phyloP scores from a whole-genome alignment of 345 rosid genomes.

The Nephelium lappaceum region DNA sequence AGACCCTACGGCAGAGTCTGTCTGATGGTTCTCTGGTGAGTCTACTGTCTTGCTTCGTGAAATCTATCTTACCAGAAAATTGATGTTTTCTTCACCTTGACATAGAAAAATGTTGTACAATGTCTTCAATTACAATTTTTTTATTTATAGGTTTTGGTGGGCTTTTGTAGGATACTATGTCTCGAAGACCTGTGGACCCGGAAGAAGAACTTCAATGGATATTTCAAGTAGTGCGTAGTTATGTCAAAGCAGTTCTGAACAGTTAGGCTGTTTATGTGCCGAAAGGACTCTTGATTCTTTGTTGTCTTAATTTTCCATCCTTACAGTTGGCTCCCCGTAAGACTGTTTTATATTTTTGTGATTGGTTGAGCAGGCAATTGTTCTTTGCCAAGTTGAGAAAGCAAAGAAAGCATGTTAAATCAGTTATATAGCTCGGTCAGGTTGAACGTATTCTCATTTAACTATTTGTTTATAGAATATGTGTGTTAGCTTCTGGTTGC shows the following conservation, averaged over 20 bases:
- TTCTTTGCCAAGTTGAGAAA: conserved; percentile 97
- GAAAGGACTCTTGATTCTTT: conserved; percentile 46
- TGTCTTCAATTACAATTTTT: background rate
- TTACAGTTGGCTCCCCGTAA: background rate
- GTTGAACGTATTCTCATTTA: conserved; percentile 34
- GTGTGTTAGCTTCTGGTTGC: background rate
- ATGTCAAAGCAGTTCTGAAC: conserved; percentile 91
- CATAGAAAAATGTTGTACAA: background rate
- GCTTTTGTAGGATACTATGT: conserved; percentile 69
- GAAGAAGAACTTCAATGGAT: conserved; percentile 91
- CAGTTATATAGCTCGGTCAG: conserved; percentile 90
- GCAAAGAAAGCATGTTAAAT: conserved; percentile 97
- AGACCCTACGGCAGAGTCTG: conserved; percentile 75
- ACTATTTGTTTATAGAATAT: background rate
- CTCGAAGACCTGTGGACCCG: conserved; percentile 78
- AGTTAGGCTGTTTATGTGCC: conserved; percentile 93
- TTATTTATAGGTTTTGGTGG: background rate
- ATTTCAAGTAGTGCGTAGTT: conserved; percentile 97
- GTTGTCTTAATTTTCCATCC: background rate
- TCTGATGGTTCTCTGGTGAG: conserved; percentile 98
- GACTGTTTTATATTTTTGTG: conserved; percentile 8
- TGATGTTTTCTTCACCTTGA: too few species aligned
- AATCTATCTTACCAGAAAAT: background rate
- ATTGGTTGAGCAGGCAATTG: conserved; percentile 75
- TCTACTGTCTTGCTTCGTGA: conserved; percentile 8